phyloP scores from a whole-genome alignment of 176 grass and related monocot genomes.

The Phoenix roebelenii region DNA sequence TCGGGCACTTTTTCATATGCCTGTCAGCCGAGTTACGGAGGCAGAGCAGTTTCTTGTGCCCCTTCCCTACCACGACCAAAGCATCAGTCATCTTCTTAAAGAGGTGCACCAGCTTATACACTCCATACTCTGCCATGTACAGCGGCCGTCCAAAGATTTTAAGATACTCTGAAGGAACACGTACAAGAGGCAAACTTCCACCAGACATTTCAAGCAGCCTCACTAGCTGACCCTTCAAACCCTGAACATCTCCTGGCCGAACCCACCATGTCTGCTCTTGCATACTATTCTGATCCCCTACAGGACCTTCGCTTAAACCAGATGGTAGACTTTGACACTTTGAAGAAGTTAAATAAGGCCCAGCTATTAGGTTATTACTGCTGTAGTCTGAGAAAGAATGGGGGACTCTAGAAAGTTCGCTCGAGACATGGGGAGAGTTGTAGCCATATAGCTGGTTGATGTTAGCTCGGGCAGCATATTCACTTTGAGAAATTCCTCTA shows the following conservation, averaged over 20 bases:
- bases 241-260: constrained; percentile 62
- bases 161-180: constrained; percentile 61
- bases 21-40: constrained; percentile 51
- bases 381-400: constrained; percentile 25
- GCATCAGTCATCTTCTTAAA: constrained; percentile 64
- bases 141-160: constrained; percentile 66
- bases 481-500: constrained; percentile 41
- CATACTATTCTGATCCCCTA: constrained; percentile 17
- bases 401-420: constrained; percentile 36
- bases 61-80: constrained; percentile 72
- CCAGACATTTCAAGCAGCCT: constrained; percentile 56
- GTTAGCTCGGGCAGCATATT: constrained; percentile 26
- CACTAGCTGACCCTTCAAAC: constrained; percentile 63
- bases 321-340: constrained; percentile 38
- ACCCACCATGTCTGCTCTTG: constrained; percentile 59
- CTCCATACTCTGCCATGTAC: constrained; percentile 64
- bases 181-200: constrained; percentile 57
- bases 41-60: constrained; percentile 67
- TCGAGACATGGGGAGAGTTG: constrained; percentile 29
- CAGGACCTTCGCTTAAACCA: constrained; percentile 26
- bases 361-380: constrained; percentile 12
- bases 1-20: constrained; percentile 42
- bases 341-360: constrained; percentile 20
- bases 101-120: constrained; percentile 45
- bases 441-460: constrained; percentile 40